Conservation (phyloP, 805 yeast genomes). For the Grigorovia transvaalensis region DNA sequence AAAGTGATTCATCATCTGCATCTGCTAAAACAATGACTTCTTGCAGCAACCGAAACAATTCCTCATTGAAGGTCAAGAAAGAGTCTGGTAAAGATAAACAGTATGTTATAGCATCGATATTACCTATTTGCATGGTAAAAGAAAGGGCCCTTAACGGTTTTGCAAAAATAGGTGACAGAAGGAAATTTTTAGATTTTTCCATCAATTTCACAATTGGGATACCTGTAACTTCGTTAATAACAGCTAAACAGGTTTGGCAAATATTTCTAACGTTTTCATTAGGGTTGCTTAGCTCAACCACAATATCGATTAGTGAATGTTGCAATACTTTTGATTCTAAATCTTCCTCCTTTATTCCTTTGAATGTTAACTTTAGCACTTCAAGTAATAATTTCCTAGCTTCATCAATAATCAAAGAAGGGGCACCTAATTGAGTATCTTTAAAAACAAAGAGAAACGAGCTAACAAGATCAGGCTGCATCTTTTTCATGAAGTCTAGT, state of each 20-base stretch:
- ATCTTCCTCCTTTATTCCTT: conserved; percentile 48
- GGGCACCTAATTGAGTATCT: conserved; percentile 84
- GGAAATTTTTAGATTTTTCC: conserved; percentile 69
- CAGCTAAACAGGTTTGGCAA: conserved; percentile 58
- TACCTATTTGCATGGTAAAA: conserved; percentile 97
- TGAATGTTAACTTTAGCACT: conserved; percentile 57
- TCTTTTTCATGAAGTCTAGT: conserved; percentile 56
- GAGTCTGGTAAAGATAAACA: conserved; percentile 74
- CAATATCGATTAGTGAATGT: conserved; percentile 77
- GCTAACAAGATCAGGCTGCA: conserved; percentile 76
- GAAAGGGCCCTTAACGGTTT: conserved; percentile 95
- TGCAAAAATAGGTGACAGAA: conserved; percentile 89
- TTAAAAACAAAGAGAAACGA: conserved; percentile 82
- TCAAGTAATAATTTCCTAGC: conserved; percentile 61
- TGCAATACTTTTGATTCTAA: conserved; percentile 59
- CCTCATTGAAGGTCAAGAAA: conserved; percentile 80
- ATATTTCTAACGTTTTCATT: conserved; percentile 73
- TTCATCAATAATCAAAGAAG: conserved; percentile 59
- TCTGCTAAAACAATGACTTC: conserved; percentile 93
- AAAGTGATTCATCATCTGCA: conserved; percentile 93
- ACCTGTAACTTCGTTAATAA: conserved; percentile 58
- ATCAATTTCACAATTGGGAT: conserved; percentile 67
- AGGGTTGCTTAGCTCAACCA: conserved; percentile 86
- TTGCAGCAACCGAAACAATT: conserved; percentile 67
- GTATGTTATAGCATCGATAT: conserved; percentile 92